Base-by-base conservation (phyloP, 2,329 filamentous ascomycete species). In the Fusarium sp. region DNA sequence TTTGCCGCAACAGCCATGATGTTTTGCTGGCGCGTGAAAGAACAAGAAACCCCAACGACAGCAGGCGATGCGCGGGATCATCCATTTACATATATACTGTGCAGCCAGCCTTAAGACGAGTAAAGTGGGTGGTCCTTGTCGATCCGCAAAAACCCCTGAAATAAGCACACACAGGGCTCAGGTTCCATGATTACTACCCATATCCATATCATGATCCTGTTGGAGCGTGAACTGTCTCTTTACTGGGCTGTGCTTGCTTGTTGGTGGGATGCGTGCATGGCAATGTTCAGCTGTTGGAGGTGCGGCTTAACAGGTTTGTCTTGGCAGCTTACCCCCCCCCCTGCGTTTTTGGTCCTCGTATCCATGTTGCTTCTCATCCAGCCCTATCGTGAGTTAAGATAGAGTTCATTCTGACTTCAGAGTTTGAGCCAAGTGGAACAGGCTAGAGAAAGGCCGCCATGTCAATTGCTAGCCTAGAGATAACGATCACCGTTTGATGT, bases 1-100 rank as follows among this genome's bases (percentile, higher is more conserved):
- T 38, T 56, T 10, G 54, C 43, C 38, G 57, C 51, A 55, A 69
- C 61, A 57, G 52, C 36, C 66, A 69, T 69, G 14, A 13, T 43
- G 55, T 28, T 44, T 14, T 42, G 13, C 17, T 26, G 42, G 42
- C 28, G 51, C 33, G 26, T 36, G 2, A 1, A 17, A 22, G 1
- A 45, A 46, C 42, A 42, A 20, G 26, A 22, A 10, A n/a, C 14
- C 50, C 38, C 38, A 10, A 31, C 28, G 28, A 42, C 40, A 42
- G 34, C 17, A 39, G 42, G 38, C 11, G 28, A 22, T 2, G 8
- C 6, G 14, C 8, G n/a, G 51, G 34, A 57, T 46, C 18, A 42
- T 13, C 5, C 10, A 20, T 18, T 45, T 31, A 31, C 10, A 28
- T 28, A 45, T 17, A 14, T 57, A 42, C 40, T 44, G 55, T 58